Percentiles rank a stretch among this genome's conserved stretches.
Evolutionary conservation across 306 rosid genomes (phyloP).

Genomic region (Vigna mungo): DNA sequence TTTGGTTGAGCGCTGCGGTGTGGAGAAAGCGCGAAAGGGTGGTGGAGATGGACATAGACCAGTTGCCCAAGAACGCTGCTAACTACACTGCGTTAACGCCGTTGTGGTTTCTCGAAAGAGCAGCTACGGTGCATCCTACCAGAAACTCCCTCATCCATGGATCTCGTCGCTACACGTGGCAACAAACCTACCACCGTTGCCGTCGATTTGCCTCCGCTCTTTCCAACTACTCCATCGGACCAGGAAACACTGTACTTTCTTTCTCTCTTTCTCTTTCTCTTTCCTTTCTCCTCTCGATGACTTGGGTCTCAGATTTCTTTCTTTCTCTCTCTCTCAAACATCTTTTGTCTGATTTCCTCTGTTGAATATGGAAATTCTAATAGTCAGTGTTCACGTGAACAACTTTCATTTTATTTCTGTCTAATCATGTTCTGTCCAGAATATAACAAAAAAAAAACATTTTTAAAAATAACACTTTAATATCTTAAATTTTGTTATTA

Average conservation of each 20-base stretch:
- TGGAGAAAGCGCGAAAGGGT: not conserved
- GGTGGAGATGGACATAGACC: conserved; percentile 67
- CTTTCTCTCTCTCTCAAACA: not conserved
- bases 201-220: conserved; percentile 90
- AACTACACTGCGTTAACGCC: conserved; percentile 91
- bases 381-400: not conserved
- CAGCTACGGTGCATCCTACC: conserved; percentile 78
- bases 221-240: conserved; percentile 65
- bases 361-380: too few species aligned
- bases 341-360: not conserved
- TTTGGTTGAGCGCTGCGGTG: too few species aligned
- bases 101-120: conserved; percentile 86
- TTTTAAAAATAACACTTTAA: too few species aligned
- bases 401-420: too few species aligned
- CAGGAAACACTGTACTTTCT: conserved; percentile 62
- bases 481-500: too few species aligned
- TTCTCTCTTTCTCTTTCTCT: not conserved
- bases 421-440: too few species aligned
- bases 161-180: conserved; percentile 85
- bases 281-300: too few species aligned
- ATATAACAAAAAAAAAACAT: too few species aligned
- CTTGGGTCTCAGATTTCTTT: too few species aligned
- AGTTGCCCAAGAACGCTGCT: conserved; percentile 83
- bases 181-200: conserved; percentile 78
- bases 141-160: conserved; percentile 77